Percentiles rank a stretch among this genome's conserved stretches.
Evolutionary conservation across 2,329 filamentous ascomycete genomes (phyloP).

Genomic region (Pleurostoma richardsiae): DNA sequence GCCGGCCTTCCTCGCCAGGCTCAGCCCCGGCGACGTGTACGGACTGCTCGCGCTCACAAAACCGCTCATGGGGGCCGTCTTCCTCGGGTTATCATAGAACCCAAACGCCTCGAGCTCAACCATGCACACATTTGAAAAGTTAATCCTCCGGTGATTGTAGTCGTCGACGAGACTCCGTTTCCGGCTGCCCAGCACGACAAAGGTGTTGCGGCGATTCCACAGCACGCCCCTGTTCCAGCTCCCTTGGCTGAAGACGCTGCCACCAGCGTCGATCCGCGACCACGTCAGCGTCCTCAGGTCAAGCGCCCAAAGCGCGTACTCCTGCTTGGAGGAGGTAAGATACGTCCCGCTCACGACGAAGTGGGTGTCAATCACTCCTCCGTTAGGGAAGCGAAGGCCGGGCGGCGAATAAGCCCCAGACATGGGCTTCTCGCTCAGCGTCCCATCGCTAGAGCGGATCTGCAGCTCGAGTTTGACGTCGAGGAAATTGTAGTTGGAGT

Average conservation of each 20-base stretch:
- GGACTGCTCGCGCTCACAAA: conserved; percentile 80
- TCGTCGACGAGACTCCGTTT: conserved; percentile 94
- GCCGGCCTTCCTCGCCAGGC: conserved; percentile 53
- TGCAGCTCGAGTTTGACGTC: conserved; percentile 96
- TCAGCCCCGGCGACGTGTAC: conserved; percentile 52
- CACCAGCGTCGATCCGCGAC: conserved; percentile 93
- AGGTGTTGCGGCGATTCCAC: conserved; percentile 90
- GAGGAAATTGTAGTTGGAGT: conserved; percentile 98
- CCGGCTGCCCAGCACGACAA: conserved; percentile 90
- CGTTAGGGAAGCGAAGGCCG: conserved; percentile 90
- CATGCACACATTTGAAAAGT: conserved; percentile 94
- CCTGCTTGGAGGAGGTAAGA: conserved; percentile 94
- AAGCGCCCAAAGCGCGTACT: conserved; percentile 94
- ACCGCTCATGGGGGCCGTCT: conserved; percentile 69
- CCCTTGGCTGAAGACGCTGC: conserved; percentile 89
- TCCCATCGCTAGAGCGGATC: conserved; percentile 78
- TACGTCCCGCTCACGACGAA: conserved; percentile 98
- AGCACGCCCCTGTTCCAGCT: conserved; percentile 96
- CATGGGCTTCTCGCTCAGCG: conserved; percentile 84
- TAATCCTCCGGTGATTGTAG: conserved; percentile 96
- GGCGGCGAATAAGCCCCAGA: conserved; percentile 81
- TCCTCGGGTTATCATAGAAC: conserved; percentile 91
- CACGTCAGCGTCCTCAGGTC: conserved; percentile 85
- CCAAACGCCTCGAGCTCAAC: conserved; percentile 97
- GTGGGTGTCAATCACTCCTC: conserved; percentile 89